These are phyloP conservation scores for Microthlaspi erraticum DNA, from an alignment of 345 rosid genomes.

Conservation along the genomic window DNA sequence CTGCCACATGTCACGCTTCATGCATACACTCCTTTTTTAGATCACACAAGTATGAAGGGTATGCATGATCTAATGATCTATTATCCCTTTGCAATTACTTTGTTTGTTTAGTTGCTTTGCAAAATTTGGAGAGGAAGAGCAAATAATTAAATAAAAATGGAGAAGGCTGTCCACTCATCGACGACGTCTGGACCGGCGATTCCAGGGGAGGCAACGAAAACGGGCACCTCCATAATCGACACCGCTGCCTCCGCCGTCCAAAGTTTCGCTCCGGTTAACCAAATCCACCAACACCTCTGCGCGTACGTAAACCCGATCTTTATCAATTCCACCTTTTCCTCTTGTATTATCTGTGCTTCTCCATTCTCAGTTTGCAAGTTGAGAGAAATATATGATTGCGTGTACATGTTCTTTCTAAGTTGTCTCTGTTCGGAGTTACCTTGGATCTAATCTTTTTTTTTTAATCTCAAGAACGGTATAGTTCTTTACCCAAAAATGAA, in stretches of 20 bases:
- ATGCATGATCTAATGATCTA: neutral
- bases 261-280: conserved; percentile 62
- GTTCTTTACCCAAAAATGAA: too few species aligned
- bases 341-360: conserved; percentile 6
- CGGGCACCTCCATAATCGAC: conserved; percentile 58
- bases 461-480: too few species aligned
- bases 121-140: neutral
- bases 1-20: conserved; percentile 25
- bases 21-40: conserved; percentile 1
- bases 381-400: conserved; percentile 8
- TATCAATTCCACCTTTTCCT: neutral
- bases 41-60: conserved; percentile 21
- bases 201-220: conserved; percentile 62
- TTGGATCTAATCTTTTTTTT: neutral
- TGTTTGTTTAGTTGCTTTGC: conserved; percentile 15
- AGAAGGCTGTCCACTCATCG: conserved; percentile 32
- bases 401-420: conserved; percentile 2
- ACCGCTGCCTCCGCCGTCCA: conserved; percentile 63
- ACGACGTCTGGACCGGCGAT: conserved; percentile 53
- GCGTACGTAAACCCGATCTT: conserved; percentile 50
- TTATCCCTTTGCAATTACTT: conserved; percentile 17
- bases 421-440: neutral
- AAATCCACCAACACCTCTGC: conserved; percentile 88
- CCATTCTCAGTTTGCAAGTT: neutral
- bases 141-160: conserved; percentile 21